Evolutionary conservation across 2,329 filamentous ascomycete genomes (phyloP).

Genomic region (Botrytis aclada): DNA sequence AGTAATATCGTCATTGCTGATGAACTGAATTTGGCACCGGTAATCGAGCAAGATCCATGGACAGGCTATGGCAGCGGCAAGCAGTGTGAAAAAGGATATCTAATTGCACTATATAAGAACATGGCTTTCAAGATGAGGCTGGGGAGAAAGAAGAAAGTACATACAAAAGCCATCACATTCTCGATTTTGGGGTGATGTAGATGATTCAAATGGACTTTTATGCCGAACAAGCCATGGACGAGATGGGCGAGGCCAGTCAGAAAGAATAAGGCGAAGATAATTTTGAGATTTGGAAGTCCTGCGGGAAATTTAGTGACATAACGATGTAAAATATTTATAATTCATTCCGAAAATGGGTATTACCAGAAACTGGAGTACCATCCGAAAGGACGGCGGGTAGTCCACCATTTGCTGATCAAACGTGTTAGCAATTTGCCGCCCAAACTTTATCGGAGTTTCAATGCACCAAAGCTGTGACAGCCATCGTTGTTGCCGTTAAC

Average conservation of each 20-base stretch:
- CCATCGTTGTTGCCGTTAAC: too few relatives aligned
- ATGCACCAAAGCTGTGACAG: too few relatives aligned
- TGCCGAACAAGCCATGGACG: neutral
- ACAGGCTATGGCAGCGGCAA: neutral
- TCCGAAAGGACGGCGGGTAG: too few relatives aligned
- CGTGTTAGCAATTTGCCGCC: too few relatives aligned
- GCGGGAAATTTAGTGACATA: neutral
- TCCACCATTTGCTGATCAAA: too few relatives aligned
- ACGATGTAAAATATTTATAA: too few relatives aligned
- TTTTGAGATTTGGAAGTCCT: neutral
- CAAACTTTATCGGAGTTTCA: too few relatives aligned
- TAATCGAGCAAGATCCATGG: neutral
- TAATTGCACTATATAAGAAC: neutral
- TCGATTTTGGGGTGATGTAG: neutral
- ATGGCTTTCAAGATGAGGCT: rapidly evolving
- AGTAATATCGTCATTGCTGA: neutral
- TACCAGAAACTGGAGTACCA: too few relatives aligned
- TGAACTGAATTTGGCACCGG: neutral
- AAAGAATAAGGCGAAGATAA: neutral
- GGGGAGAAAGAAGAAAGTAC: neutral
- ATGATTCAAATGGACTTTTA: neutral
- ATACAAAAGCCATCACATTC: neutral
- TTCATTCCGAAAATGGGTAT: too few relatives aligned
- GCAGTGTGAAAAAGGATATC: neutral
- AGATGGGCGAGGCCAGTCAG: neutral